Conservation (phyloP, 495 filamentous ascomycete genomes). For the Chaetomium tenue region DNA sequence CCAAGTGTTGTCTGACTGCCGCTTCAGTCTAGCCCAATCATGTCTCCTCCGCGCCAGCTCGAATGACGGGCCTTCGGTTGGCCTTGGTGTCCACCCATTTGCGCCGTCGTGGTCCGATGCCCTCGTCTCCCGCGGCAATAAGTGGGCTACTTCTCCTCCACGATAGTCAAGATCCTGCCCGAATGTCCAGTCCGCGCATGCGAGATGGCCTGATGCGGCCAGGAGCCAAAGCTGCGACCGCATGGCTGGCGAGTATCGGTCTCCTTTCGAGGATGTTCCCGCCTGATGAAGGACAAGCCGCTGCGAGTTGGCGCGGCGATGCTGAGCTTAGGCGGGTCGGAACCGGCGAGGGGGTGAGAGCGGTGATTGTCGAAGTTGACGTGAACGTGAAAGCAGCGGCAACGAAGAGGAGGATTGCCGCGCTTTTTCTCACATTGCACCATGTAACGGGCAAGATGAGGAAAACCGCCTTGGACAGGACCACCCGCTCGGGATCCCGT, state of each 20-base stretch:
- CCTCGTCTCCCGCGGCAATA: slow-evolving; percentile 11
- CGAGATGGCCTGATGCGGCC: slow-evolving; percentile 5
- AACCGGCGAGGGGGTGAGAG: background rate
- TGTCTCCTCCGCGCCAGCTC: slow-evolving; percentile 19
- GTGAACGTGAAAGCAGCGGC: background rate
- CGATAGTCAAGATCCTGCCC: slow-evolving; percentile 4
- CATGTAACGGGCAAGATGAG: slow-evolving; percentile 10
- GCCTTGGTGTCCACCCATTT: slow-evolving; percentile 22
- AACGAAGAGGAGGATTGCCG: background rate
- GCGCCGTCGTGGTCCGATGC: slow-evolving; percentile 16
- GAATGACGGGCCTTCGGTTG: slow-evolving; percentile 15
- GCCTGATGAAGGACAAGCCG: background rate
- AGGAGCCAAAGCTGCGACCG: slow-evolving; percentile 15
- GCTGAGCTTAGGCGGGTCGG: background rate
- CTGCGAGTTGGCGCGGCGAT: background rate
- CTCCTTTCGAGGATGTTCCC: background rate
- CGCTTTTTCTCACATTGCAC: background rate
- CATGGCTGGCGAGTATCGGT: slow-evolving; percentile 14
- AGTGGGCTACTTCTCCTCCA: background rate
- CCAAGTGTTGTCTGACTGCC: slow-evolving; percentile 29
- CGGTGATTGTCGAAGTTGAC: background rate
- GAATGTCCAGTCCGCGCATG: slow-evolving; percentile 8
- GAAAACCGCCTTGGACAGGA: background rate
- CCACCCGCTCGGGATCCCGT: background rate
- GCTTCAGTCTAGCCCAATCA: slow-evolving; percentile 14